A percentile compares a stretch with the other conserved stretches of the same genome.
phyloP scores from a whole-genome alignment of 441 rosid genomes.

The Raphanus hybrid region DNA sequence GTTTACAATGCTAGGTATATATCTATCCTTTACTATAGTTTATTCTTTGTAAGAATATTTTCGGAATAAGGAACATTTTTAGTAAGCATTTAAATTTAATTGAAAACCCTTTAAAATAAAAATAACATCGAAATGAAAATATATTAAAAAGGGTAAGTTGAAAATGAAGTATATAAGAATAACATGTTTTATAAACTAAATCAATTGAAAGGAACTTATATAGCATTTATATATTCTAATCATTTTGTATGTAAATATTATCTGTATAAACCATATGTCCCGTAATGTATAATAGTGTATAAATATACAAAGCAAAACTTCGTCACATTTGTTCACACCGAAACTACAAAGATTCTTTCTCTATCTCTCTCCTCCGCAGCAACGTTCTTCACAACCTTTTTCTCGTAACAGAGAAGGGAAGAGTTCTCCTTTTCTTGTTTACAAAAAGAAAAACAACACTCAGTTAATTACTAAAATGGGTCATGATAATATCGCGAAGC shows the following conservation, averaged over 20 bases:
- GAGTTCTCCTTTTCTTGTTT: background rate
- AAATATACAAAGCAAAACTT: constrained; percentile 36
- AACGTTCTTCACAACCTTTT: constrained; percentile 19
- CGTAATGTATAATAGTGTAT: constrained; percentile 15
- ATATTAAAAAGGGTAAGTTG: background rate
- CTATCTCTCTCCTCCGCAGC: background rate
- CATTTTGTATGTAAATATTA: background rate
- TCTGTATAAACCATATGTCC: background rate
- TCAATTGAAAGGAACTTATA: background rate
- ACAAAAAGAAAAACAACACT: background rate
- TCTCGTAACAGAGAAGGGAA: constrained; percentile 15
- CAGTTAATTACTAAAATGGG: constrained; percentile 26
- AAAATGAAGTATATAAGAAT: background rate
- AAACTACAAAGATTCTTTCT: constrained; percentile 1
- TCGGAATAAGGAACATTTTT: background rate
- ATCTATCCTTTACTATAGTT: background rate
- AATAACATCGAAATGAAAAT: background rate
- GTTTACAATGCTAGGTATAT: background rate
- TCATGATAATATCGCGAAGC: constrained; percentile 36
- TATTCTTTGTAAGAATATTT: background rate
- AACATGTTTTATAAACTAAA: background rate
- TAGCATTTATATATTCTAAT: background rate
- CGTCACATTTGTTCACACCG: constrained; percentile 37
- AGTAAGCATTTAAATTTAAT: background rate
- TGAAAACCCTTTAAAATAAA: background rate